A percentile compares a stretch with the other conserved stretches of the same genome.
These are phyloP conservation scores for Phytophthora quininea DNA, from an alignment of 352 stramenopile species.

Conservation along the genomic window DNA sequence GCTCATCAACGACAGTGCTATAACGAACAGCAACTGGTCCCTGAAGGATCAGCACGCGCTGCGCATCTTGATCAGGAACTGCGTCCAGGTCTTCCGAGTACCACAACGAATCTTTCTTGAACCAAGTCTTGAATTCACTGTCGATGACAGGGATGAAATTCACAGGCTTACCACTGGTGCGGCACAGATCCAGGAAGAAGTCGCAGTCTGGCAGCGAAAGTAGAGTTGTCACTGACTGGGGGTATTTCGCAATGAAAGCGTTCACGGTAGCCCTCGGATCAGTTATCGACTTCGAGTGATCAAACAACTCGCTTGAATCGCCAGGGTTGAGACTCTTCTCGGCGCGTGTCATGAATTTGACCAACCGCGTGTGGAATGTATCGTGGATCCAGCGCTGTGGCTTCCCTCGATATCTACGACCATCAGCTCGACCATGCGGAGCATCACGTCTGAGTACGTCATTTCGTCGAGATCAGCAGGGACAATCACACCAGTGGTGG, in stretches of 20 bases:
- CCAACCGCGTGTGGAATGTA: slow-evolving; percentile 65
- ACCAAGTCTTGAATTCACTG: slow-evolving; percentile 84
- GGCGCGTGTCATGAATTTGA: slow-evolving; percentile 71
- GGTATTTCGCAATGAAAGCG: slow-evolving; percentile 63
- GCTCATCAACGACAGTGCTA: slow-evolving; percentile 76
- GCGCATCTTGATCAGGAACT: slow-evolving; percentile 72
- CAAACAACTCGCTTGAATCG: slow-evolving; percentile 36
- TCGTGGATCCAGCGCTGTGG: slow-evolving; percentile 78
- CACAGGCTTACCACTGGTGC: slow-evolving; percentile 82
- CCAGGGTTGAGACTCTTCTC: slow-evolving; percentile 72
- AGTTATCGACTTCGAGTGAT: slow-evolving; percentile 44
- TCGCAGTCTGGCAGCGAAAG: slow-evolving; percentile 79
- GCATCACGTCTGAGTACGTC: slow-evolving; percentile 83
- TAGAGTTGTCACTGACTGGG: slow-evolving; percentile 53
- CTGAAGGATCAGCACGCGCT: slow-evolving; percentile 87
- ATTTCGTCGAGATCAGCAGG: slow-evolving; percentile 81
- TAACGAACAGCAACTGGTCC: slow-evolving; percentile 83
- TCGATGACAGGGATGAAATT: slow-evolving; percentile 89
- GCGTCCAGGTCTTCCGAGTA: slow-evolving; percentile 90
- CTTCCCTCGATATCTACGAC: slow-evolving; percentile 61
- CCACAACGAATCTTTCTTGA: slow-evolving; percentile 92
- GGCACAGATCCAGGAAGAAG: slow-evolving; percentile 86
- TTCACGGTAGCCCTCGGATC: slow-evolving; percentile 49
- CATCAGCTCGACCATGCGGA: slow-evolving; percentile 80
- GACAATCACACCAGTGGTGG: slow-evolving; percentile 35